A percentile compares a stretch with the other conserved stretches of the same genome.
phyloP scores from a whole-genome alignment of 108 stramenopile species.

The Halocafeteria seosinensis region DNA sequence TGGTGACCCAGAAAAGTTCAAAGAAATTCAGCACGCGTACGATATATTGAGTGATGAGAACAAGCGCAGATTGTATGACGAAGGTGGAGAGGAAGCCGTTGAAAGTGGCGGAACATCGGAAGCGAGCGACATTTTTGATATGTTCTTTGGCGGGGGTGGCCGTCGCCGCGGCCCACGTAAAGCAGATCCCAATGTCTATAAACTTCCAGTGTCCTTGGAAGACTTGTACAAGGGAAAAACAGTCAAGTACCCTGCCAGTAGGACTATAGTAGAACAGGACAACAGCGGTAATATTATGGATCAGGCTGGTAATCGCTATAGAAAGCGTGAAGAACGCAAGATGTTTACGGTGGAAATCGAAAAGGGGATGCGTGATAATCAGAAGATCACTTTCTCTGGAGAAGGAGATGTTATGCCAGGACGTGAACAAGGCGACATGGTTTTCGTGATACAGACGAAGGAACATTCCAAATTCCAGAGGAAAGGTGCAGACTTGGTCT shows the following conservation, averaged over 20 bases:
- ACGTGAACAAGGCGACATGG: conserved; percentile 76
- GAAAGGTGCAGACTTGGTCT: conserved; percentile 82
- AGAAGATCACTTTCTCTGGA: conserved; percentile 76
- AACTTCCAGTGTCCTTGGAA: conserved; percentile 74
- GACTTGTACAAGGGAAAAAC: conserved; percentile 97
- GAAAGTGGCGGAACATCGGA: conserved; percentile 18
- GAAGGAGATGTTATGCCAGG: conserved; percentile 92
- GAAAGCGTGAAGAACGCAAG: conserved; percentile 69
- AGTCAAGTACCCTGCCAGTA: conserved; percentile 73
- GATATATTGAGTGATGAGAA: conserved; percentile 84
- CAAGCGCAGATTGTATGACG: conserved; percentile 74
- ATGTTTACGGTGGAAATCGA: conserved; percentile 78
- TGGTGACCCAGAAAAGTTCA: conserved; percentile 50
- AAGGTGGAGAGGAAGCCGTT: conserved; percentile 69
- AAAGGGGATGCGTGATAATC: conserved; percentile 79
- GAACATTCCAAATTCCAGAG: conserved; percentile 81
- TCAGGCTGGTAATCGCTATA: conserved; percentile 51
- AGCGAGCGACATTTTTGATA: conserved; percentile 68
- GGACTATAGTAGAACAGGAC: conserved; percentile 67
- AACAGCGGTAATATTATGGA: conserved; percentile 54
- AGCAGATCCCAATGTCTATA: conserved; percentile 77
- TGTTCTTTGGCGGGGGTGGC: conserved; percentile 79
- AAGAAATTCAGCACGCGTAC: conserved; percentile 79
- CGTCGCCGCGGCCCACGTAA: conserved; percentile 24
- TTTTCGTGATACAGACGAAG: conserved; percentile 91